Evolutionary conservation across 306 rosid genomes (phyloP).

Genomic region (Corylus heterophylla): DNA sequence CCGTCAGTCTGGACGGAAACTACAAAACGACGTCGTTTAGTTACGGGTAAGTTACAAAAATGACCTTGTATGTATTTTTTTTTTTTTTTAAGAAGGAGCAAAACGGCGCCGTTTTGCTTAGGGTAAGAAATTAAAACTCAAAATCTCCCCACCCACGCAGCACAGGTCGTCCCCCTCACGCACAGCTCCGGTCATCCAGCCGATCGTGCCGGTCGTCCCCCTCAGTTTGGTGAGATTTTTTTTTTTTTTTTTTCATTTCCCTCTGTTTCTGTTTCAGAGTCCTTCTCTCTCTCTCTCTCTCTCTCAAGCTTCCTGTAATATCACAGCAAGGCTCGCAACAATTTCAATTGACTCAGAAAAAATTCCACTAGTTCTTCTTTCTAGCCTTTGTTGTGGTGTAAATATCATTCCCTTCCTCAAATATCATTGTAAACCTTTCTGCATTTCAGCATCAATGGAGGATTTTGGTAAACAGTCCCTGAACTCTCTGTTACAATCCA

Average conservation of each 20-base stretch:
- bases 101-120: too few relatives aligned
- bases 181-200: too few relatives aligned
- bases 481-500: slow-evolving; percentile 6
- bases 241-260: not conserved
- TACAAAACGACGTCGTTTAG: too few relatives aligned
- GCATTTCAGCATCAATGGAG: slow-evolving; percentile 37
- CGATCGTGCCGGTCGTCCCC: too few relatives aligned
- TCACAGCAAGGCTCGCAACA: slow-evolving; percentile 18
- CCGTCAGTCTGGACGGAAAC: too few relatives aligned
- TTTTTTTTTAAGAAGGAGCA: too few relatives aligned
- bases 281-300: not conserved
- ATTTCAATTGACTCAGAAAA: not conserved
- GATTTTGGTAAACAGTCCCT: slow-evolving; percentile 26
- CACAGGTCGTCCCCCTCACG: too few relatives aligned
- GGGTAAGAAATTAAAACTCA: too few relatives aligned
- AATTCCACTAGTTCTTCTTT: not conserved
- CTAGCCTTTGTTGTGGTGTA: slow-evolving; percentile 1
- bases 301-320: slow-evolving; percentile 26
- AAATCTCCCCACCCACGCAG: too few relatives aligned
- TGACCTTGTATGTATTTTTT: too few relatives aligned
- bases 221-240: slow-evolving; percentile 16
- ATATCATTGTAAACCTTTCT: slow-evolving; percentile 25
- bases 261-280: not conserved
- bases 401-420: slow-evolving; percentile 38
- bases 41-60: too few relatives aligned